These are phyloP conservation scores for Vitellaria paradoxa DNA, from an alignment of 179 eudicot genomes.

Conservation along the genomic window DNA sequence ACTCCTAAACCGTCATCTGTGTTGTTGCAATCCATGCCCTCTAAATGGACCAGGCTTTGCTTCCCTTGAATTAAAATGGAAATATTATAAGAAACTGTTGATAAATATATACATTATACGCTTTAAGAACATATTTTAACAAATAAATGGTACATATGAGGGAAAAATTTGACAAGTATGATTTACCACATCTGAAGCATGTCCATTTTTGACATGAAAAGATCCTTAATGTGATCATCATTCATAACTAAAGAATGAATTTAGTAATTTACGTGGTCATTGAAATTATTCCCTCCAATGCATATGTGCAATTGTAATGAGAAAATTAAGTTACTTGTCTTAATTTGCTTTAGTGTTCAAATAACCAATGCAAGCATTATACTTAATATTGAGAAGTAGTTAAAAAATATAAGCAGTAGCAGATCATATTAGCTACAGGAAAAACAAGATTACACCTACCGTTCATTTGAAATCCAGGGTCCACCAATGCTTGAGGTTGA, in stretches of 20 bases:
- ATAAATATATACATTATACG: neutral
- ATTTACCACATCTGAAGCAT: neutral
- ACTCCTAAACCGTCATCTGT: slow-evolving; percentile 22
- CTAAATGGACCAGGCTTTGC: slow-evolving; percentile 24
- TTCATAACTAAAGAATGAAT: neutral
- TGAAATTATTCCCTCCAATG: neutral
- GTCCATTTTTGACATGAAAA: neutral
- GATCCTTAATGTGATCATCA: neutral
- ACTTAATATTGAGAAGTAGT: neutral
- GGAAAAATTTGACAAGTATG: neutral
- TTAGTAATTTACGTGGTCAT: neutral
- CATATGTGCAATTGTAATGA: neutral
- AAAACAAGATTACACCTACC: slow-evolving; percentile 21
- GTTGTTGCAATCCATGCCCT: slow-evolving; percentile 23
- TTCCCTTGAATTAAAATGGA: slow-evolving; percentile 19
- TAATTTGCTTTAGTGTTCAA: neutral
- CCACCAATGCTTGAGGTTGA: slow-evolving; percentile 22
- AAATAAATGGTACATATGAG: neutral
- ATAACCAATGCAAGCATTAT: neutral
- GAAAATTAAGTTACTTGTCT: neutral
- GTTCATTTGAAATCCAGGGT: slow-evolving; percentile 28
- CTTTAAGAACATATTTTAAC: neutral
- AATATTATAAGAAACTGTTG: slow-evolving; percentile 16
- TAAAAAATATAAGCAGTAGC: neutral
- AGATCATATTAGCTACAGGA: neutral